phyloP scores from a whole-genome alignment of 805 yeast species.

The Grigorovia yakushimaensis region DNA sequence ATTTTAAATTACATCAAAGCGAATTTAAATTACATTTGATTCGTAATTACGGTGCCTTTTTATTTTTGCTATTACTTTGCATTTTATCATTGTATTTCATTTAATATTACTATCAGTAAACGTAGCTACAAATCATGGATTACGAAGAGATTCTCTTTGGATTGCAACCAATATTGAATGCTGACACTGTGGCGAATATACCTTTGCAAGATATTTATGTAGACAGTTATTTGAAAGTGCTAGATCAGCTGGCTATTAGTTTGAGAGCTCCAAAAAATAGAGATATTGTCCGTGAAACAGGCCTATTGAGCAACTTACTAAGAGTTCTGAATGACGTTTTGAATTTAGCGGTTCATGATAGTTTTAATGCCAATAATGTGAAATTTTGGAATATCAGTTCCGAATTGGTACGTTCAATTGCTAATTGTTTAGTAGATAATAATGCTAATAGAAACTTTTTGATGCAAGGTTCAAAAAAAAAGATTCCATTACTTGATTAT shows the following conservation, averaged over 20 bases:
- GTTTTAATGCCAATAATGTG: neutral
- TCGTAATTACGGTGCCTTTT: neutral
- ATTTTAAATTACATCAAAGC: neutral
- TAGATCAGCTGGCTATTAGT: conserved; percentile 26
- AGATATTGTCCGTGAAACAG: conserved; percentile 22
- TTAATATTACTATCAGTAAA: neutral
- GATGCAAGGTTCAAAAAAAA: conserved; percentile 2
- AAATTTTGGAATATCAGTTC: conserved; percentile 17
- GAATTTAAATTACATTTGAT: neutral
- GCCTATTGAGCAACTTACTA: conserved; percentile 16
- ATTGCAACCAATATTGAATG: conserved; percentile 23
- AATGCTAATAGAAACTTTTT: conserved; percentile 20
- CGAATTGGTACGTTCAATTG: conserved; percentile 26
- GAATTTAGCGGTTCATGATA: conserved; percentile 9
- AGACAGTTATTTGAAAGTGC: conserved; percentile 13
- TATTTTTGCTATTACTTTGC: neutral
- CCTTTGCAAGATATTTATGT: conserved; percentile 15
- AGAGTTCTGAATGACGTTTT: conserved; percentile 10
- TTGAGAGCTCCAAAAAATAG: conserved; percentile 25
- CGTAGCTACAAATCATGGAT: conserved; percentile 14
- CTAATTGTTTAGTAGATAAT: conserved; percentile 26
- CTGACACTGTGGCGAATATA: conserved; percentile 9
- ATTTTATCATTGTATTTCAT: neutral
- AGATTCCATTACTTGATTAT: conserved; percentile 11
- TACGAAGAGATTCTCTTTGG: conserved; percentile 26